Base-by-base conservation (phyloP, 352 stramenopile species). In the Paralagenidium karlingii region DNA sequence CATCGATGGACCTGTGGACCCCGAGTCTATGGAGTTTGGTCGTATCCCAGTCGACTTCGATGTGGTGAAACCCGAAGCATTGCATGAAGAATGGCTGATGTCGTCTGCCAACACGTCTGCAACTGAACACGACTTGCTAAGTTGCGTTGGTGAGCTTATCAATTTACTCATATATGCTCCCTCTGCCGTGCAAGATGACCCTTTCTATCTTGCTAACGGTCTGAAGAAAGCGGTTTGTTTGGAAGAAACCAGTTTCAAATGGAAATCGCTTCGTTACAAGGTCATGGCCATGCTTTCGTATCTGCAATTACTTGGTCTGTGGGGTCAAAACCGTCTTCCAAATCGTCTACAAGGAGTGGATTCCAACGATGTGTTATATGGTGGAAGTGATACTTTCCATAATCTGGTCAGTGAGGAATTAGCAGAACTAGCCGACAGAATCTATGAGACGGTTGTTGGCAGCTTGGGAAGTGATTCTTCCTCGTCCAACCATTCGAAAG, bases 301-400 rank as follows among this genome's bases (percentile, higher is more conserved):
- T n/a, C n/a, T 66, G 5, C 59, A 85, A 42, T 26, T 88, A 3
- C 82, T 70, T 55, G 57, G 51, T 2, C 43, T 82, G 5, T 88
- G 75, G 75, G 60, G 62, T 0, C 75, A 88, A 37, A 33, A 34
- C 16, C 53, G 51, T 1, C 41, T 85, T 0, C 58, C 62, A 3
- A 22, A 34, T 24, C 51, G 54, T 28, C 38, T 83, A 0, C 11
- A 50, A 13, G 54, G 73, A 11, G 61, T 93, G 12, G 75, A 91
- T 24, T 80, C 63, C n/a, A 95, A 94, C 39, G 75, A 94, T 40
- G 67, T 79, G 3, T 50, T 95, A 1, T 94, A 92, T 34, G 71
- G 67, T 21, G 75, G 73, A 0, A 58, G 82, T 15, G 49, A 58
- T 8, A 38, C 27, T 7, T 91, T 91, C 45, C 38, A 52, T 3